A percentile compares a stretch with the other conserved stretches of the same genome.
Conservation (phyloP, 495 filamentous ascomycete genomes). For the Aspergillus campestris region DNA sequence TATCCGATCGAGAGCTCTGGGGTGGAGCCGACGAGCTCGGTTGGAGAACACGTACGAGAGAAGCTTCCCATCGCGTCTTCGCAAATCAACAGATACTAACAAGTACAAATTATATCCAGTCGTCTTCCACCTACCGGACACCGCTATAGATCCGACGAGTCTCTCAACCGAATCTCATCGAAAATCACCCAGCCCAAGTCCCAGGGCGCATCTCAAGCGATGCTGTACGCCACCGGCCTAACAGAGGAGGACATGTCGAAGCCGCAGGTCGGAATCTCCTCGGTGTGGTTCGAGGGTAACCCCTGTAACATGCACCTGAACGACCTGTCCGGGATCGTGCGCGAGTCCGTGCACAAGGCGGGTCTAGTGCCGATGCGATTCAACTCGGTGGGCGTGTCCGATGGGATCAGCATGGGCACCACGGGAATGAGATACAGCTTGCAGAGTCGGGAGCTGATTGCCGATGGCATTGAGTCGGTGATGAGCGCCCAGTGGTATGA, state of each 20-base stretch:
- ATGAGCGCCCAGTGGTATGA: constrained; percentile 95
- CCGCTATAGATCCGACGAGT: no score
- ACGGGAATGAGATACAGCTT: constrained; percentile 84
- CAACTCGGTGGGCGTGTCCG: constrained; percentile 75
- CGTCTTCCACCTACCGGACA: no score
- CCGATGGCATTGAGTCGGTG: constrained; percentile 86
- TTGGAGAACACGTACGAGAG: no score
- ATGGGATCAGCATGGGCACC: constrained; percentile 81
- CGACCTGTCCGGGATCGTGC: constrained; percentile 69
- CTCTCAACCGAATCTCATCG: constrained; percentile 60
- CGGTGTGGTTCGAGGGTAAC: constrained; percentile 88
- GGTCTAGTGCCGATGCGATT: constrained; percentile 74
- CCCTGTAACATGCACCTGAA: constrained; percentile 60
- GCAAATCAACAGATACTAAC: no score
- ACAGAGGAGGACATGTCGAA: constrained; percentile 68
- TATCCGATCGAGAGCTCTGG: no score
- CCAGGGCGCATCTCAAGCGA: constrained; percentile 81
- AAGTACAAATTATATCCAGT: no score
- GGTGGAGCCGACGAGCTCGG: no score
- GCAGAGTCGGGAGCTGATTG: constrained; percentile 80
- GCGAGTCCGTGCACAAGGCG: constrained; percentile 61
- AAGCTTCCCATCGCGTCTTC: no score
- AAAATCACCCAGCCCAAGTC: constrained; percentile 77
- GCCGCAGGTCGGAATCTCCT: constrained; percentile 74
- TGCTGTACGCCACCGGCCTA: constrained; percentile 81